Evolutionary conservation across 345 rosid species (phyloP), one percentile per base, ranked within the genome.

Genomic region (Lepidium sativum): DNA sequence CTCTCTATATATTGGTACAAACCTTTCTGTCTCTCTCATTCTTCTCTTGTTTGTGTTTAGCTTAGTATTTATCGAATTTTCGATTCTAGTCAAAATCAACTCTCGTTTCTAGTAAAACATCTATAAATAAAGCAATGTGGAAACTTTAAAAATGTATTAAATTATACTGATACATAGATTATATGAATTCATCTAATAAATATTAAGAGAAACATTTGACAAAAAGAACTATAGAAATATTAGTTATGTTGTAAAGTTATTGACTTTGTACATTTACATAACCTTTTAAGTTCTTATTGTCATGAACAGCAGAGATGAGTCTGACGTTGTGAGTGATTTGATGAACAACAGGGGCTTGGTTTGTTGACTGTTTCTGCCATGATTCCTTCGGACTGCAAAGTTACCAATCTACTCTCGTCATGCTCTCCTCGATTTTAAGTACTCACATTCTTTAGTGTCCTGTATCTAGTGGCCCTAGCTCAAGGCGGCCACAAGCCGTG

Each of bases 401-500:
- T 42, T 77, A 79, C 71, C 18, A 60, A 44, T 58, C 62, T 29
- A 71, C 51, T 3, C 69, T 38, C 16, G n/a, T 63, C 76, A 39
- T 74, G 80, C 67, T 74, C 79, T 54, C 53, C 77, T 3, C 63
- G 41, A 17, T 63, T 72, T 59, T 84, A 76, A 70, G 72, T 67
- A 2, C 43, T 63, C 9, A 17, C 76, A 6, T 81, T 85, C 77
- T 73, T 82, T 61, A 49, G 76, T 54, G 81, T 88, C 6, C 70
- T 92, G 17, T 81, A 85, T 18, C 79, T 88, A 2, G 82, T 80
- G 48, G 98, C 90, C 4, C 6, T 91, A 49, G 96, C 88, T 0
- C 87, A 85, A 66, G 92, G 90, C 2, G 92, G 92, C 20, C 89
- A 83, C 71, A 88, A 88, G 62, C 98, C 98, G 10, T 91, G 95